Percentiles rank a stretch among this genome's conserved stretches.
These are phyloP conservation scores for Pyricularia pennisetigena DNA, from an alignment of 2,329 filamentous ascomycete species.

Conservation along the genomic window DNA sequence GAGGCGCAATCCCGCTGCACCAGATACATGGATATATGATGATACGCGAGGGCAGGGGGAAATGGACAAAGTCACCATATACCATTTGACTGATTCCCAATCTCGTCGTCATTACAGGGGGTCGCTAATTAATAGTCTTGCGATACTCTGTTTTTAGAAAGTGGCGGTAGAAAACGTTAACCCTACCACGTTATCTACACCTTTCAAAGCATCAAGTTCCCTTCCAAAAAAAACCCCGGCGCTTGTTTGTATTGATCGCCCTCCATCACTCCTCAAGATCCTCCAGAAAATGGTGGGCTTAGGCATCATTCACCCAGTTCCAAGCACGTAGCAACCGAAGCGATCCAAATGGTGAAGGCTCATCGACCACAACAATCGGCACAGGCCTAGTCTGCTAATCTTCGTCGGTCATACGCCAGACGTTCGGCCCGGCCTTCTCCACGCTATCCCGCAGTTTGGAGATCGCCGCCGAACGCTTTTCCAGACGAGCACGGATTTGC, in stretches of 20 bases:
- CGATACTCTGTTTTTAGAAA: background rate
- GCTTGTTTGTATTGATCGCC: no score
- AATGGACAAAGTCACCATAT: background rate
- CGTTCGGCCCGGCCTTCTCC: slow-evolving; percentile 30
- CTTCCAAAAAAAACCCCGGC: no score
- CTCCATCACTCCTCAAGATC: background rate
- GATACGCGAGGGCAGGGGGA: no score
- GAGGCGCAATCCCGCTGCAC: background rate
- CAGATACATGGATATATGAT: background rate
- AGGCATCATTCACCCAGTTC: background rate
- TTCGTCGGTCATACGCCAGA: slow-evolving; percentile 12
- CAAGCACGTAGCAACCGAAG: background rate
- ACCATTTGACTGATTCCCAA: background rate
- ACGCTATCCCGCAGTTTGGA: slow-evolving; percentile 16
- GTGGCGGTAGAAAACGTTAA: background rate
- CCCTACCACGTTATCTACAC: no score
- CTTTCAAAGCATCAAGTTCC: no score
- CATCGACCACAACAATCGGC: background rate
- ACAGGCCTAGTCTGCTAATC: background rate
- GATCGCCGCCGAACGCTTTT: slow-evolving; percentile 20
- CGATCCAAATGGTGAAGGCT: background rate
- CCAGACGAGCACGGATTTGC: slow-evolving; percentile 41
- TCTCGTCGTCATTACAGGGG: background rate
- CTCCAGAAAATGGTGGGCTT: background rate
- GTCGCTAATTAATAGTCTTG: background rate